Evolutionary conservation across 495 filamentous ascomycete genomes (phyloP).

Genomic region (Daldinia decipiens): DNA sequence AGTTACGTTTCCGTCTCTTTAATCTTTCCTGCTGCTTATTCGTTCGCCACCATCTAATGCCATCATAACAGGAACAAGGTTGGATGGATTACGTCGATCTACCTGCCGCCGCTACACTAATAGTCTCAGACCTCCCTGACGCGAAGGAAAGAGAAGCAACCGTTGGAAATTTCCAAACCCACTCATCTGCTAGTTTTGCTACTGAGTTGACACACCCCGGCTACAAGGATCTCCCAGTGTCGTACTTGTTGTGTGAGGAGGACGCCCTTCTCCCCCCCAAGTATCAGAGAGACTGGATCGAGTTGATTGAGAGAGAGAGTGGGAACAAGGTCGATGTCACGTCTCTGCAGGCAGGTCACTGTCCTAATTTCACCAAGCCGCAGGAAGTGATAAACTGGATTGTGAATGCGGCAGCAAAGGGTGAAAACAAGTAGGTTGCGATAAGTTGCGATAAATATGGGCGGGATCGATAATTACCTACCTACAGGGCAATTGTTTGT

Average conservation of each 20-base stretch:
- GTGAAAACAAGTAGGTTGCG: slow-evolving; percentile 7
- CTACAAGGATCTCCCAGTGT: slow-evolving; percentile 58
- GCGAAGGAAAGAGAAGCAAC: slow-evolving; percentile 14
- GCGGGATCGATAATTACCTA: too few species aligned
- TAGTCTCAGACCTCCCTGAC: slow-evolving; percentile 42
- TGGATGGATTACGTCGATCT: slow-evolving; percentile 36
- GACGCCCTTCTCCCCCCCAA: slow-evolving; percentile 53
- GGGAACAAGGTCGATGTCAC: slow-evolving; percentile 52
- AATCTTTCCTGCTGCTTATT: not conserved
- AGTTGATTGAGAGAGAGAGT: slow-evolving; percentile 48
- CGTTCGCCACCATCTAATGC: not conserved
- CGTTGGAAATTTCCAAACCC: slow-evolving; percentile 27
- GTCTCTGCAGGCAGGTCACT: slow-evolving; percentile 44
- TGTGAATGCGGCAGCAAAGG: slow-evolving; percentile 16
- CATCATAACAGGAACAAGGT: slow-evolving; percentile 37
- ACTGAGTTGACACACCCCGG: slow-evolving; percentile 53
- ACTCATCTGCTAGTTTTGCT: slow-evolving; percentile 47
- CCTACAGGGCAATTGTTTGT: too few species aligned
- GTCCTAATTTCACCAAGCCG: slow-evolving; percentile 32
- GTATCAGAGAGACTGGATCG: slow-evolving; percentile 50
- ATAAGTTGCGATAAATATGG: not conserved
- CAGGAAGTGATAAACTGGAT: slow-evolving; percentile 42
- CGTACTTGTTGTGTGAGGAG: slow-evolving; percentile 60
- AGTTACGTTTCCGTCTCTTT: slow-evolving; percentile 12
- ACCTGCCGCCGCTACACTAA: not conserved